A percentile compares a stretch with the other conserved stretches of the same genome.
Evolutionary conservation across 2,329 filamentous ascomycete species (phyloP).

Genomic region (Diplodia intermedia): DNA sequence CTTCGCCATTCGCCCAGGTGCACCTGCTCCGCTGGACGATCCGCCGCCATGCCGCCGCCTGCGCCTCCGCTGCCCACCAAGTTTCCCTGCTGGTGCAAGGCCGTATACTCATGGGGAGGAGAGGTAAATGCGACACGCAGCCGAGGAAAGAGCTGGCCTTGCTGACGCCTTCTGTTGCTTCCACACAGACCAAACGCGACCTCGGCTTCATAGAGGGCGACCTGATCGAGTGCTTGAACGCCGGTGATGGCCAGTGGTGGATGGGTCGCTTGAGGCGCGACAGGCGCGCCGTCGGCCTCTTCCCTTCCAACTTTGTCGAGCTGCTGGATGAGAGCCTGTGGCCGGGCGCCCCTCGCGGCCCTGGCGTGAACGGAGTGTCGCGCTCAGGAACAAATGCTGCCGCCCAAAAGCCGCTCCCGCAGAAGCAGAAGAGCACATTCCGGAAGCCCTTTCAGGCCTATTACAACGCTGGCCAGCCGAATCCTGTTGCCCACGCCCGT

Average conservation of each 20-base stretch:
- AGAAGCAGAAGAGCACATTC: constrained; percentile 63
- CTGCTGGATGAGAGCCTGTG: constrained; percentile 85
- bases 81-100: constrained; percentile 91
- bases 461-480: constrained; percentile 52
- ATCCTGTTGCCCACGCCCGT: constrained; percentile 49
- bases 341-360: constrained; percentile 69
- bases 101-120: constrained; percentile 92
- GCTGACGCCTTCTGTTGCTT: constrained; percentile 37
- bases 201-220: constrained; percentile 97
- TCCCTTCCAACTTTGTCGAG: constrained; percentile 97
- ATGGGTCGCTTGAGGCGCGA: constrained; percentile 90
- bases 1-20: constrained; percentile 7
- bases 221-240: constrained; percentile 96
- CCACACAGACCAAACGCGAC: constrained; percentile 77
- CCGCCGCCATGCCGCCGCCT: constrained; percentile 52
- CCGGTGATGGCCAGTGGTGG: constrained; percentile 98
- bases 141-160: constrained; percentile 28
- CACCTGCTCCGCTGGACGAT: neutral
- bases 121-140: constrained; percentile 56
- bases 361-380: constrained; percentile 48
- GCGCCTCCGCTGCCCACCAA: constrained; percentile 68
- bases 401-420: constrained; percentile 59
- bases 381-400: constrained; percentile 52
- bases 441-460: constrained; percentile 72
- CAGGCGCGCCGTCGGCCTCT: constrained; percentile 86